These are phyloP conservation scores for Emericellopsis terricola DNA, from an alignment of 495 filamentous ascomycete genomes.

Conservation along the genomic window DNA sequence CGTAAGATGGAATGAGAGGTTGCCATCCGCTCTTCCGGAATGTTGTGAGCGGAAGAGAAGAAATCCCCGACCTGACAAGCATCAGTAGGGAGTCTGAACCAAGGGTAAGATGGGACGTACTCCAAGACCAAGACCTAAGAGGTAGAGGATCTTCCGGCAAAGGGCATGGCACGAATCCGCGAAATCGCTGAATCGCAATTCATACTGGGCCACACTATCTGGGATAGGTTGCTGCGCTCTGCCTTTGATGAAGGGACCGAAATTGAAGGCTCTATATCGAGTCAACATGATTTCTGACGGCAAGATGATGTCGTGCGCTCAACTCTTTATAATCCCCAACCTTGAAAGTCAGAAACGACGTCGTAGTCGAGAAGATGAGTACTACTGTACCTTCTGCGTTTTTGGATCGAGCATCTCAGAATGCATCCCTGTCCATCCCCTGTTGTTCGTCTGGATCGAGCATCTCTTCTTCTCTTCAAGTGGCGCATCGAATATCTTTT, in stretches of 20 bases:
- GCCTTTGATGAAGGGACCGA: conserved; percentile 54
- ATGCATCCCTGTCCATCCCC: conserved; percentile 81
- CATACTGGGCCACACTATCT: conserved; percentile 35
- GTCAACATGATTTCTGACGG: neutral
- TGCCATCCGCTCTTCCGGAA: conserved; percentile 27
- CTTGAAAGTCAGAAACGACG: conserved; percentile 17
- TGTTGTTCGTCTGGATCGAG: conserved; percentile 59
- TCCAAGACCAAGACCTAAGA: conserved; percentile 60
- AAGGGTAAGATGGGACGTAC: conserved; percentile 13
- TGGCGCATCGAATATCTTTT: conserved; percentile 58
- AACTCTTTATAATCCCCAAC: conserved; percentile 83
- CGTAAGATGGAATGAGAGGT: conserved; percentile 60
- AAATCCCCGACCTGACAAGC: conserved; percentile 23
- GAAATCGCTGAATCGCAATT: conserved; percentile 46
- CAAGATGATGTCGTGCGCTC: neutral
- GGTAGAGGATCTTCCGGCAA: conserved; percentile 48
- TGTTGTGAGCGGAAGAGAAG: conserved; percentile 59
- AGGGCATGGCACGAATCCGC: conserved; percentile 50
- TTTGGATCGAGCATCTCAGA: conserved; percentile 74
- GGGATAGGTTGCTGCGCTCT: conserved; percentile 74
- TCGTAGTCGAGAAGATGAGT: neutral
- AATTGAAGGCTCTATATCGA: conserved; percentile 67
- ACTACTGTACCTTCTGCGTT: conserved; percentile 48
- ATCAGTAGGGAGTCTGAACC: conserved; percentile 2
- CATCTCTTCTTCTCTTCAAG: conserved; percentile 53